Evolutionary conservation across 169 alveolate genomes (phyloP).

Genomic region (Eimeria acervulina): DNA sequence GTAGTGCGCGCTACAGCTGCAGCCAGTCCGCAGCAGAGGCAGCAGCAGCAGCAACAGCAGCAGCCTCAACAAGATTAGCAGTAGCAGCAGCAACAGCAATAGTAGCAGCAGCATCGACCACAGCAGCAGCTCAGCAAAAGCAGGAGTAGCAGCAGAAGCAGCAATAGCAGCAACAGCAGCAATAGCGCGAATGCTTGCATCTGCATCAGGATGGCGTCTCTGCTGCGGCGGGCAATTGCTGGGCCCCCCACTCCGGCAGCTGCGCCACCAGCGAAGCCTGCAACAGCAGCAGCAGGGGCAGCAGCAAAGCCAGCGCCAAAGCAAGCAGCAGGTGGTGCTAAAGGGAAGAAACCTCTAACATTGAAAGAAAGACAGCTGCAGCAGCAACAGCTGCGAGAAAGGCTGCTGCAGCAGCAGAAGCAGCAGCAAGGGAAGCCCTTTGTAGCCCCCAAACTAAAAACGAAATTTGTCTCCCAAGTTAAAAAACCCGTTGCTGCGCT

Average conservation of each 20-base stretch:
- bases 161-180: background rate
- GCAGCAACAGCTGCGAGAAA: slow-evolving; percentile 1
- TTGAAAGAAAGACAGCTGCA: slow-evolving; percentile 40
- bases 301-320: slow-evolving; percentile 55
- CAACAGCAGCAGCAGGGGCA: slow-evolving; percentile 21
- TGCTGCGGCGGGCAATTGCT: background rate
- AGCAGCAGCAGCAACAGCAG: background rate
- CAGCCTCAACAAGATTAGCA: background rate
- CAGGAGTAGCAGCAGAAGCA: background rate
- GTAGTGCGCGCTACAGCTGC: background rate
- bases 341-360: background rate
- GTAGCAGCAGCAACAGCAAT: background rate
- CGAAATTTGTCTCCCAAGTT: slow-evolving; percentile 19
- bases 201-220: background rate
- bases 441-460: slow-evolving; percentile 17
- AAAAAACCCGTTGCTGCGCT: background rate
- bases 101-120: background rate
- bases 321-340: slow-evolving; percentile 16
- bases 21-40: background rate
- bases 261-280: slow-evolving; percentile 7
- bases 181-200: background rate
- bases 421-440: slow-evolving; percentile 39
- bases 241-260: slow-evolving; percentile 33
- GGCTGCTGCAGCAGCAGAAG: slow-evolving; percentile 55
- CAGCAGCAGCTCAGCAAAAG: background rate